Base-by-base conservation (phyloP, 2,329 filamentous ascomycete species). In the Aureobasidium zeae region DNA sequence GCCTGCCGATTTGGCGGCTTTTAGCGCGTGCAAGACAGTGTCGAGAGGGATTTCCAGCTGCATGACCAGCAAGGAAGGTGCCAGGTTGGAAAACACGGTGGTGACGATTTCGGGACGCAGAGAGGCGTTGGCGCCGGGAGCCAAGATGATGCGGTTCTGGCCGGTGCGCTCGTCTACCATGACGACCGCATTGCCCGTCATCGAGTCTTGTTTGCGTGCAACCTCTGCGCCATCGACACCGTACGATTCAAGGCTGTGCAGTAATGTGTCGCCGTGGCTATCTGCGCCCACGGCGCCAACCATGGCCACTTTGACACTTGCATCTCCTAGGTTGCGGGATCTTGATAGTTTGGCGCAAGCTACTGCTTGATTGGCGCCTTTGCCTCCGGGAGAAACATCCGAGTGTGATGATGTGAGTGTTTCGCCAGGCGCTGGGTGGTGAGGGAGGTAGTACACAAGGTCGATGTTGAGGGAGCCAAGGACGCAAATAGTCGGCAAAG, bases 391-490 rank as follows among this genome's bases (percentile, higher is more conserved):
- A 31, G 83, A 86, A 25, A 81, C 85, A 57, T 73, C 73, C 66
- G 94, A 93, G 15, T 77, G 79, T 51, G 70, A 79, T 34, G 86
- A 76, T 2, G 84, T 88, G 41, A 96, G 73, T 3, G 89, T 96
- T 66, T 96, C 89, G 52, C 89, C 91, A 1, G 83, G 80, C 1
- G 73, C 67, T 1, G 89, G 89, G 51, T 94, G 77, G 51, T 89
- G 85, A 3, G 85, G 72, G 25, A 89, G 91, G 55, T 86, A 80
- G 28, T 86, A 88, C 49, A 94, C 85, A 51, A 96, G 80, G 68
- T 96, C 89, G 61, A 85, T 85, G 67, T 96, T 96, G 49, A 96
- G 79, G 24, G 88, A 95, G 54, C 89, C 89, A 53, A 96, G 79
- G 50, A 95, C 76, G 49, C 34, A 37, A 4, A 37, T 37, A 26